phyloP scores from a whole-genome alignment of 345 rosid genomes.

The Corchorus capsularis region DNA sequence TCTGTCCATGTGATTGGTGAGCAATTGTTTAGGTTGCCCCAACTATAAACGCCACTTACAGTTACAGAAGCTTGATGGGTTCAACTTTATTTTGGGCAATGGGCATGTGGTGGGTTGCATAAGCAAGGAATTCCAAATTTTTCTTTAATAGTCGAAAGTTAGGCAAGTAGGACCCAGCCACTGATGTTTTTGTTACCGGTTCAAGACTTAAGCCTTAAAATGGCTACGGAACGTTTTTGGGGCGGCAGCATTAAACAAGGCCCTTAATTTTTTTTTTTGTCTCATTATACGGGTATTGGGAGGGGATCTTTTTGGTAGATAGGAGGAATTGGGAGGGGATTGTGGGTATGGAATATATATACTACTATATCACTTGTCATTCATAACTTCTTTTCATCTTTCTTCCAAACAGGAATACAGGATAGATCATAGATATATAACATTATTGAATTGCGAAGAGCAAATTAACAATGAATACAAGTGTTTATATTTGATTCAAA shows the following conservation, averaged over 20 bases:
- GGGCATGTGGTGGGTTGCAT: too few relatives aligned
- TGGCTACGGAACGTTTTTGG: background rate
- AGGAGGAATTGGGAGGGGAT: too few relatives aligned
- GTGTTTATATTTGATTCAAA: too few relatives aligned
- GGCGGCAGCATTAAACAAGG: background rate
- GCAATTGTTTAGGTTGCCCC: background rate
- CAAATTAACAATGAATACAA: too few relatives aligned
- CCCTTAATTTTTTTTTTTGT: background rate
- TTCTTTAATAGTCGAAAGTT: background rate
- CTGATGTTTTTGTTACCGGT: background rate
- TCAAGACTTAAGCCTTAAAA: background rate
- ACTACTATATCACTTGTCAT: too few relatives aligned
- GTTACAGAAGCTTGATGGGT: background rate
- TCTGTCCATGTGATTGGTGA: background rate
- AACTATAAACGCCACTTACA: background rate
- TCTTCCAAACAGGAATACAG: too few relatives aligned
- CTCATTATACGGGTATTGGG: background rate
- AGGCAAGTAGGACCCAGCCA: slow-evolving; percentile 9
- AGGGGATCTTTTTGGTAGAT: too few relatives aligned
- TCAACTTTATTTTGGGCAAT: background rate
- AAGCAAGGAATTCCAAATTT: background rate
- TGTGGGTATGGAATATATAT: too few relatives aligned
- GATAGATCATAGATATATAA: too few relatives aligned
- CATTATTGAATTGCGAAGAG: too few relatives aligned
- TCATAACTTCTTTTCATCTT: too few relatives aligned